Conservation (phyloP, 495 filamentous ascomycete species). For the Letharia lupina region DNA sequence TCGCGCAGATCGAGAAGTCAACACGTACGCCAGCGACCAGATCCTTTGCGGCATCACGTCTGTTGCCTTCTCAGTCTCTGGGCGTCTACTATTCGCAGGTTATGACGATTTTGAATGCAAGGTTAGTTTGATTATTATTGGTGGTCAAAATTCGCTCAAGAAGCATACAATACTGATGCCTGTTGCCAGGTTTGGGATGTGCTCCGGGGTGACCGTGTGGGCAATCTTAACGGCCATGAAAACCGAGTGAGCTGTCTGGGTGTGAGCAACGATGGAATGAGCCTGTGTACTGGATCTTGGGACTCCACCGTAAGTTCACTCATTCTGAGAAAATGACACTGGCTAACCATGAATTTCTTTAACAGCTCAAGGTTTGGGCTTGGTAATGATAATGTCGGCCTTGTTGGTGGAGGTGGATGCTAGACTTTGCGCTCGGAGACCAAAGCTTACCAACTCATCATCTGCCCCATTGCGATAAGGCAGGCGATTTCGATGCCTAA, state of each 20-base stretch:
- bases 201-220: slow-evolving; percentile 91
- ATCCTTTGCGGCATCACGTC: slow-evolving; percentile 97
- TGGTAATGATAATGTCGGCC: slow-evolving; percentile 38
- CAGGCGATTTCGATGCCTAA: slow-evolving; percentile 3
- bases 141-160: neutral
- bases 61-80: slow-evolving; percentile 95
- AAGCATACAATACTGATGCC: slow-evolving; percentile 18
- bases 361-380: slow-evolving; percentile 82
- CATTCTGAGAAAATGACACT: neutral
- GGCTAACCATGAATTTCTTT: slow-evolving; percentile 12
- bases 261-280: slow-evolving; percentile 98
- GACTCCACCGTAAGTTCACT: slow-evolving; percentile 79
- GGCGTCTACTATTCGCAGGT: slow-evolving; percentile 88
- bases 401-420: slow-evolving; percentile 13
- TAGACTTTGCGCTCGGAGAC: neutral
- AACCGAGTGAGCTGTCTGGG: slow-evolving; percentile 98
- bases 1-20: slow-evolving; percentile 89
- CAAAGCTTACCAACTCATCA: slow-evolving; percentile 9
- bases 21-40: slow-evolving; percentile 93
- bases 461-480: slow-evolving; percentile 7
- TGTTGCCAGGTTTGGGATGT: slow-evolving; percentile 84
- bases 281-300: slow-evolving; percentile 98
- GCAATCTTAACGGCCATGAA: slow-evolving; percentile 91
- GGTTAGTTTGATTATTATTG: slow-evolving; percentile 44
- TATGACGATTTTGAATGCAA: slow-evolving; percentile 99